Conservation (phyloP, 2,329 filamentous ascomycete species). For the Elsinoe batatas region DNA sequence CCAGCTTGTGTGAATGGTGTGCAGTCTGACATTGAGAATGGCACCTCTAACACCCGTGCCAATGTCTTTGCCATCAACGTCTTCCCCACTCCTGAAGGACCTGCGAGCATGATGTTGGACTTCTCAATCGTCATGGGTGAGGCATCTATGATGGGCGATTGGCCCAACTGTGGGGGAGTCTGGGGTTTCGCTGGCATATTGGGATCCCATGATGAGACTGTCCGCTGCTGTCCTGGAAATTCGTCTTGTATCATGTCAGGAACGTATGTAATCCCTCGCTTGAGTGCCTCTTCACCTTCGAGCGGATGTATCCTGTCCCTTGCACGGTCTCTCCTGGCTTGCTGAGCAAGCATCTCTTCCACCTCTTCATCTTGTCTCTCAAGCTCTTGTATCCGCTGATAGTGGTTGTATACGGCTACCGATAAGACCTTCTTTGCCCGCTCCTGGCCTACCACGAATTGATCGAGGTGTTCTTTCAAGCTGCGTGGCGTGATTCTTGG, state of each 20-base stretch:
- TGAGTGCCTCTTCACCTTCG: conserved; percentile 50
- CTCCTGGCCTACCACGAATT: conserved; percentile 94
- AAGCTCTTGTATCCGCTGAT: conserved; percentile 71
- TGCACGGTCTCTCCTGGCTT: conserved; percentile 51
- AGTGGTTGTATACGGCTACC: conserved; percentile 92
- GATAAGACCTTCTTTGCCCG: conserved; percentile 89
- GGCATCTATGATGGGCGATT: conserved; percentile 42
- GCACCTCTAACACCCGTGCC: conserved; percentile 85
- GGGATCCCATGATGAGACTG: conserved; percentile 31
- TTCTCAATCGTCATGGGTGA: conserved; percentile 75
- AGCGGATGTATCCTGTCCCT: conserved; percentile 57
- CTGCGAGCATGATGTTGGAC: conserved; percentile 83
- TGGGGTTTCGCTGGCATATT: conserved; percentile 17
- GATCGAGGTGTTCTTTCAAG: conserved; percentile 84
- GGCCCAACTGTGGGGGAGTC: conserved; percentile 23
- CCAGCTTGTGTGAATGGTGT: conserved; percentile 93
- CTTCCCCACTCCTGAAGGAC: conserved; percentile 91
- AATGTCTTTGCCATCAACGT: conserved; percentile 91
- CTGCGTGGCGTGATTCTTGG: conserved; percentile 51
- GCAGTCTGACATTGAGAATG: conserved; percentile 91
- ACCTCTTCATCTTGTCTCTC: conserved; percentile 70
- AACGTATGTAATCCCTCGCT: conserved; percentile 17
- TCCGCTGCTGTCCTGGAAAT: conserved; percentile 51
- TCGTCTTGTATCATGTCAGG: conserved; percentile 41
- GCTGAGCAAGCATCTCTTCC: conserved; percentile 61